A percentile compares a stretch with the other conserved stretches of the same genome.
phyloP scores from a whole-genome alignment of 1,284 basidiomycete genomes.

The Cutaneotrichosporon mucoides region DNA sequence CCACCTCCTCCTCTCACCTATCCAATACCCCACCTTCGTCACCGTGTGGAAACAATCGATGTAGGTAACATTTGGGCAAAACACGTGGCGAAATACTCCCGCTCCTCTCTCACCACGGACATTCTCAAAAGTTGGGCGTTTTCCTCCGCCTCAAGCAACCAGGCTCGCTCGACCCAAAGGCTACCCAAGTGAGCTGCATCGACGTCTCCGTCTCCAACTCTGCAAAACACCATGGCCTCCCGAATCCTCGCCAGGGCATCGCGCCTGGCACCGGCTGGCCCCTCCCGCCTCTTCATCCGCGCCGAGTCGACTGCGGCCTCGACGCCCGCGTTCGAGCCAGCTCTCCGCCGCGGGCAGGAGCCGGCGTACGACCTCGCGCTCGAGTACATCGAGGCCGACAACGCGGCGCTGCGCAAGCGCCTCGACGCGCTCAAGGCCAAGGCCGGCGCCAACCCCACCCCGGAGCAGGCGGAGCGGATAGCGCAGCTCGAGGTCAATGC shows the following conservation, averaged over 20 bases:
- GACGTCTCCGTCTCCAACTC: background rate
- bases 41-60: too few relatives aligned
- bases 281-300: conserved; percentile 17
- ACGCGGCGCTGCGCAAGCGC: background rate
- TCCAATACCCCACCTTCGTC: too few relatives aligned
- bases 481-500: conserved; percentile 39
- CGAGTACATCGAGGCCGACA: conserved; percentile 27
- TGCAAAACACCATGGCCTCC: conserved; percentile 11
- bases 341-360: conserved; percentile 36
- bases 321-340: conserved; percentile 33
- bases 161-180: too few relatives aligned
- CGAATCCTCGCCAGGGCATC: conserved; percentile 16
- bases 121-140: conserved; percentile 6
- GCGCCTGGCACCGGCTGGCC: conserved; percentile 12
- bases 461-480: conserved; percentile 20
- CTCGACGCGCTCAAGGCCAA: conserved; percentile 6
- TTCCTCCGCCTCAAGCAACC: background rate
- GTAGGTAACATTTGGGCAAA: too few relatives aligned
- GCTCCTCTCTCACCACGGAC: background rate
- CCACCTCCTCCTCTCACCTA: too few relatives aligned
- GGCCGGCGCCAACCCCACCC: conserved; percentile 8
- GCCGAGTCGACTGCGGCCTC: conserved; percentile 15
- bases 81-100: background rate
- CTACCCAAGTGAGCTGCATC: too few relatives aligned
- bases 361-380: conserved; percentile 47